Evolutionary conservation across 495 filamentous ascomycete species (phyloP), one percentile per base, ranked within the genome.

Genomic region (Talaromyces borbonicus): DNA sequence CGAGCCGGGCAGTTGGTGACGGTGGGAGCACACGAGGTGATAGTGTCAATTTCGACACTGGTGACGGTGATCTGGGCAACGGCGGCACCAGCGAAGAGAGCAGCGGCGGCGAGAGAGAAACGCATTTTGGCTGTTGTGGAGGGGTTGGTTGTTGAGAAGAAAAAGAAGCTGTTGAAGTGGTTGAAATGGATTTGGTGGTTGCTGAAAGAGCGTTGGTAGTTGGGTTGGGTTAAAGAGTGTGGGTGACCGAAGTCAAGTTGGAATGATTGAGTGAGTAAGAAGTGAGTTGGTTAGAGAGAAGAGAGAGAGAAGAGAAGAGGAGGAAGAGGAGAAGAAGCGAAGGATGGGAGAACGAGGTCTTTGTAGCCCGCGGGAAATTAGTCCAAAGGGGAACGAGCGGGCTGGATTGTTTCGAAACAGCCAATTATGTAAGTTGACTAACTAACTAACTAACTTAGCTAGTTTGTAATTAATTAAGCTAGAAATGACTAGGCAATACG

Each of bases 21-120:
- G 32, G 64, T 68, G 24, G 79, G 60, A 48, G 66, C 71, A 62
- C 81, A 85, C 22, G 72, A 77, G 56, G 69, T 80, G 67, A 79
- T 63, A 56, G 73, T 75, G 48, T 72, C 67, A 50, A 69, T 68
- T 38, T 67, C 61, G 54, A 74, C 80, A 61, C 62, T 54, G 68
- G 71, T 77, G 68, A 76, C 60, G 53, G 69, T 73, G 50, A 59
- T 57, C 54, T 60, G 49, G 53, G 68, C 68, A 54, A 55, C 56
- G 50, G 63, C 62, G 52, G 69, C 61, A 57, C 66, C 65, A 54
- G 70, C 70, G 62, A 69, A 68, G 62, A 75, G 56, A 56, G 70
- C 70, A 61, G 71, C 49, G 55, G 67, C 56, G 52, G 61, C 65
- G 56, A 64, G 47, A 52, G 71, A 57, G 69, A 73, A 76, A 73